Base-by-base conservation (phyloP, 371 early-diverging fungal species). In the Haplosporangium sp. region DNA sequence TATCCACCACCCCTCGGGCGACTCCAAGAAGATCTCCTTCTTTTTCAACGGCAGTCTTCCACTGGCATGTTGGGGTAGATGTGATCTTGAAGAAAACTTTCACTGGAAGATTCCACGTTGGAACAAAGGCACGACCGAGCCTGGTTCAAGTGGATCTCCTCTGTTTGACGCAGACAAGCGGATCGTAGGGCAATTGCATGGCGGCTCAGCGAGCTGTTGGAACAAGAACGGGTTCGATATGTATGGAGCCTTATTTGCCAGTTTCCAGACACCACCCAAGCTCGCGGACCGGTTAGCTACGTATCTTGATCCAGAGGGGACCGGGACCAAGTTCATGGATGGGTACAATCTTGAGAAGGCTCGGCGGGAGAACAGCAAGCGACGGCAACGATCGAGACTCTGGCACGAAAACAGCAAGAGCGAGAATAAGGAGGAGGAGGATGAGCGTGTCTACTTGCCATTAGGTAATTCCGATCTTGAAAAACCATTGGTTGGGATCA, bases 131-230 rank as follows among this genome's bases (percentile, higher is more conserved):
- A 86, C 84, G 6, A 86, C 86, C 38, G 86, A 86, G 50, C 86
- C 86, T 4, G 86, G 86, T 11, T 82, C 83, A 21, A 85, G 85
- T 48, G 86, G 86, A 14, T 85, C 84, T 0, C 86, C 86, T 0
- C 51, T 86, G 37, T 86, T 86, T 63, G 81, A 86, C 41, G 73
- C 82, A 1, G 81, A 72, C 21, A 77, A 77, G 68, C 62, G 83
- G 6, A 82, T 86, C n/a, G 80, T 86, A 1, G 86, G 86, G 1
- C 86, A 86, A 21, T 57, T 86, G 40, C 86, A 86, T 69, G 86
- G 86, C 3, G 86, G 86, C 0, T 65, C 71, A 9, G 83, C 86
- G 10, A 74, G 82, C 14, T 86, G 86, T 20, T 82, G 71, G 64
- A 80, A 80, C 70, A 68, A 55, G 43, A 67, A 84, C n/a, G 86